phyloP scores from a whole-genome alignment of 148 eudicot genomes.

The Dianthus caryophyllus region DNA sequence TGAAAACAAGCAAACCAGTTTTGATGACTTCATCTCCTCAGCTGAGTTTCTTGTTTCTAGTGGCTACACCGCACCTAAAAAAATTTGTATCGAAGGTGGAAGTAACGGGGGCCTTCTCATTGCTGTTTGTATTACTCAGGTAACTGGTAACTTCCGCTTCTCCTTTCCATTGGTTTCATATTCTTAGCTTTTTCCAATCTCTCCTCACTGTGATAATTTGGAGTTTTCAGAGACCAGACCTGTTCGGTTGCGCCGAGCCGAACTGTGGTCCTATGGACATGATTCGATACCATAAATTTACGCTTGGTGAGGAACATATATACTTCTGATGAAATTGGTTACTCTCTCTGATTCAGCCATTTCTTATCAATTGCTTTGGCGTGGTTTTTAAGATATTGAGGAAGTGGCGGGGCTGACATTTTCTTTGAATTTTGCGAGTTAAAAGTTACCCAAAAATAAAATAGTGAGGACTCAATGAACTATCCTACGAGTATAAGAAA shows the following conservation, averaged over 20 bases:
- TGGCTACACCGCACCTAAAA: conserved; percentile 72
- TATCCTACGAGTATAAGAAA: no score
- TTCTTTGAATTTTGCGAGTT: no score
- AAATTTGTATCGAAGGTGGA: conserved; percentile 91
- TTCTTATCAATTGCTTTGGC: no score
- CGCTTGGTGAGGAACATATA: conserved; percentile 71
- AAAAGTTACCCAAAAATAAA: no score
- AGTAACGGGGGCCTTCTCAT: conserved; percentile 97
- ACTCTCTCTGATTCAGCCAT: no score
- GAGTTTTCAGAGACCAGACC: conserved; percentile 77
- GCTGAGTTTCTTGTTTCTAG: conserved; percentile 78
- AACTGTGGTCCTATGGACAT: conserved; percentile 99
- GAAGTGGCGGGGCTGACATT: no score
- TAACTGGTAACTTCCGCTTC: conserved; percentile 17
- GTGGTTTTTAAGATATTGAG: no score
- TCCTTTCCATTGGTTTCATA: neutral
- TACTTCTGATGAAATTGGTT: conserved; percentile 16
- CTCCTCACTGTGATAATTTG: conserved; percentile 16
- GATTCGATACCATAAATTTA: conserved; percentile 92
- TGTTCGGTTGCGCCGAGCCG: conserved; percentile 95
- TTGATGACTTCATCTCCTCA: conserved; percentile 83
- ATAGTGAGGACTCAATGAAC: no score
- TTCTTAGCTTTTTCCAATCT: neutral
- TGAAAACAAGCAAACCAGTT: conserved; percentile 66
- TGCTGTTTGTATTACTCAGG: conserved; percentile 96